Evolutionary conservation across 495 filamentous ascomycete genomes (phyloP).

Genomic region (Penicillium maclennaniae): DNA sequence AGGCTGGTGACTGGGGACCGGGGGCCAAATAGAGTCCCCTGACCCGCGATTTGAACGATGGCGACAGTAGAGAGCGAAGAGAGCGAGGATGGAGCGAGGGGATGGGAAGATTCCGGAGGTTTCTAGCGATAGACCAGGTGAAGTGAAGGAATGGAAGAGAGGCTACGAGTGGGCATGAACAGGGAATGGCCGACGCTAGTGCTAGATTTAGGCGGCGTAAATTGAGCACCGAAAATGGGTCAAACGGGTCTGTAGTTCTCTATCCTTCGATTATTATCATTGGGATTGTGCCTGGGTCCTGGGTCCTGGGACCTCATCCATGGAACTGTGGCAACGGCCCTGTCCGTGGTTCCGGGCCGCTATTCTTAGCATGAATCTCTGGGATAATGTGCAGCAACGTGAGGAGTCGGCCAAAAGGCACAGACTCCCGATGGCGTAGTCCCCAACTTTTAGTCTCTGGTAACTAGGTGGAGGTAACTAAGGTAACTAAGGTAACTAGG

Average conservation of each 20-base stretch:
- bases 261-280: not conserved
- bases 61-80: conserved; percentile 15
- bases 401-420: not conserved
- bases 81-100: not conserved
- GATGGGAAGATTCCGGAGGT: not conserved
- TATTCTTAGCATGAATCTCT: not conserved
- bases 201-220: not conserved
- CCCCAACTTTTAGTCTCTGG: not conserved
- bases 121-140: not conserved
- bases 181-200: conserved; percentile 17
- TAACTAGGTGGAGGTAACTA: not conserved
- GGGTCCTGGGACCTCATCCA: not conserved
- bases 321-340: not conserved
- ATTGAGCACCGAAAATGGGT: not conserved
- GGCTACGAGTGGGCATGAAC: conserved; percentile 8
- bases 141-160: not conserved
- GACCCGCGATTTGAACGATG: conserved; percentile 29
- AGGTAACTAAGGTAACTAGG: not conserved
- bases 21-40: conserved; percentile 21
- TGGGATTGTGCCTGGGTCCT: not conserved
- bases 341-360: not conserved
- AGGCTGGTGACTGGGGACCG: conserved; percentile 6
- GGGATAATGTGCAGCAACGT: not conserved
- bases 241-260: not conserved
- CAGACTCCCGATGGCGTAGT: not conserved